Evolutionary conservation across 2,329 filamentous ascomycete genomes (phyloP), one percentile per base, ranked within the genome.

Genomic region (Phialophora verrucosa): DNA sequence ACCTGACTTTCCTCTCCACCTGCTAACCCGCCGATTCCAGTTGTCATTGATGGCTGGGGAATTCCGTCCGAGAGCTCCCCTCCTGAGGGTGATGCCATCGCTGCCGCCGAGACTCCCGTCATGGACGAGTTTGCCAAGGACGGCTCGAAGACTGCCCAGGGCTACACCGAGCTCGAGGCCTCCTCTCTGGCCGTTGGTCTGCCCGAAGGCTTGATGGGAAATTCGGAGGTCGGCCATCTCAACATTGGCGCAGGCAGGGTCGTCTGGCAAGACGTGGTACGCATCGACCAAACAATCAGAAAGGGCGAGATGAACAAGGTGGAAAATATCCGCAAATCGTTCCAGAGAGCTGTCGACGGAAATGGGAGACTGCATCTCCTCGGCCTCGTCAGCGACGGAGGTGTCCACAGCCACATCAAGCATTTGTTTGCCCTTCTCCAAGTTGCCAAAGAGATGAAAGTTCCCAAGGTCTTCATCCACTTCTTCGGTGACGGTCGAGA

Each of bases 41-140:
- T 99, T 87, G 95, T 98, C 82, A 99, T 99, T 85, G 95, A 99
- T 83, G 95, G 95, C 77, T 99, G 95, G 95, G 95, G 95, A 77
- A 88, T 98, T 75, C 87, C 93, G 75, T 88, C 88, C 70, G 89
- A 90, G 72, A 83, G 89, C 66, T 96, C 93, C 64, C 91, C 91
- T 75, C 91, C 91, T 76, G 80, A 96, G 80, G 94, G 95, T 80
- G 94, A 99, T 83, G 95, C 95, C 77, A 98, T 99, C 79, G 89
- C 93, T 74, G 91, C 91, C 70, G 95, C 94, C 73, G 86, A 97
- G 72, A 98, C 95, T 65, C 95, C 95, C 55, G 88, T 90, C 78
- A 99, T 99, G 95, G 94, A 97, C 80, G 88, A 87, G 68, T 93
- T 99, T 78, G 82, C 82, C 64, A 83, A 83, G 62, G 75, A 83